Evolutionary conservation across 805 yeast species (phyloP).

Genomic region (Helenozyma baotianmanensis): DNA sequence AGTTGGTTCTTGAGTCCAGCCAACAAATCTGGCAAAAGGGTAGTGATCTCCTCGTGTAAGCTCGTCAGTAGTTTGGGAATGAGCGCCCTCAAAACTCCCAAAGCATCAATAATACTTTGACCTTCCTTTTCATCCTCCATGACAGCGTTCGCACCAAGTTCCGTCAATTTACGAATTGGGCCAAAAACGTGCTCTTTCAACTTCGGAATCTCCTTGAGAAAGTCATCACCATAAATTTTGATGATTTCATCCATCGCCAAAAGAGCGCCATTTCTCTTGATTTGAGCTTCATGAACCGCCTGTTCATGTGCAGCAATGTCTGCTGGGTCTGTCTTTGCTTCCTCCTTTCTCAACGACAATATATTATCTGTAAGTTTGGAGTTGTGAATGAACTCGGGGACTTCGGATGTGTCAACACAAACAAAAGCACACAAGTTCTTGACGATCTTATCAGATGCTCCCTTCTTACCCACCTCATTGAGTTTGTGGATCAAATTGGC

Average conservation of each 20-base stretch:
- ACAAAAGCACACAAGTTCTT: constrained; percentile 88
- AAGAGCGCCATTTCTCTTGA: constrained; percentile 82
- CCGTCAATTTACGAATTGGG: constrained; percentile 46
- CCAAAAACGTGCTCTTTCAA: constrained; percentile 60
- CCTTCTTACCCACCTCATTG: constrained; percentile 50
- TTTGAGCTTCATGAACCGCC: constrained; percentile 66
- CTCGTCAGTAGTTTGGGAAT: constrained; percentile 53
- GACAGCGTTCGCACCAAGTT: constrained; percentile 20
- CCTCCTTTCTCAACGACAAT: constrained; percentile 76
- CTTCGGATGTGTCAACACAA: constrained; percentile 94
- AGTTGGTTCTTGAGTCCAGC: constrained; percentile 61
- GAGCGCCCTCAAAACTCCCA: constrained; percentile 76
- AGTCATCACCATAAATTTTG: constrained; percentile 43
- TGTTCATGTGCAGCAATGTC: constrained; percentile 58
- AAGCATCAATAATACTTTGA: constrained; percentile 77
- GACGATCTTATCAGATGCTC: constrained; percentile 81
- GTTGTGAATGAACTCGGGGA: constrained; percentile 82
- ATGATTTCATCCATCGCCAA: constrained; percentile 61
- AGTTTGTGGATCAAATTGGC: constrained; percentile 61
- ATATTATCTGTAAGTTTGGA: constrained; percentile 50
- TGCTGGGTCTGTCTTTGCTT: constrained; percentile 55
- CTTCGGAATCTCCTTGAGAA: constrained; percentile 64
- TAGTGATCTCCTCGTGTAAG: constrained; percentile 48
- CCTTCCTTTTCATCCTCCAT: constrained; percentile 50
- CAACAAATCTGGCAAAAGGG: constrained; percentile 37